These are phyloP conservation scores for Tuber brumale DNA, from an alignment of 495 filamentous ascomycete genomes.

Conservation along the genomic window DNA sequence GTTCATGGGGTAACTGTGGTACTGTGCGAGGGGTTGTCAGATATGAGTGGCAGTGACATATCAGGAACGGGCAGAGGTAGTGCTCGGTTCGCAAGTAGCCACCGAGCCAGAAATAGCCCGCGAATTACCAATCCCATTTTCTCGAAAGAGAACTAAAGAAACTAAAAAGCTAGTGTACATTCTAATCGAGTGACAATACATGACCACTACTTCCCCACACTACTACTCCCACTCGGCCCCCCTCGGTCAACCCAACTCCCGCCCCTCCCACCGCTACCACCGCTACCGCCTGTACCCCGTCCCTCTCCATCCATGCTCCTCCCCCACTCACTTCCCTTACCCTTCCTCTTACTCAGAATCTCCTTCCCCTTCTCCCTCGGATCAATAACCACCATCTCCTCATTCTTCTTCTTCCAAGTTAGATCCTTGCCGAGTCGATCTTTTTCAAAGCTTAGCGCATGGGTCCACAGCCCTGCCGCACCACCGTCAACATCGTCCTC, in stretches of 20 bases:
- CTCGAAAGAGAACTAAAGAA: background rate
- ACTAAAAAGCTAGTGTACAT: background rate
- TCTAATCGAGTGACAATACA: background rate
- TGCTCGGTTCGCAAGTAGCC: background rate
- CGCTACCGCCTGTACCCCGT: slow-evolving; percentile 34
- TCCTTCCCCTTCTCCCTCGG: slow-evolving; percentile 77
- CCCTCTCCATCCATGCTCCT: slow-evolving; percentile 52
- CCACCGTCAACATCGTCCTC: slow-evolving; percentile 55
- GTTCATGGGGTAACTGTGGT: background rate
- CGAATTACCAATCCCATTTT: background rate
- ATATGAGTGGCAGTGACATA: background rate
- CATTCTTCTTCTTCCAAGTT: slow-evolving; percentile 78
- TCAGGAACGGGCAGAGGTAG: background rate
- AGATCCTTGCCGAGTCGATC: slow-evolving; percentile 88
- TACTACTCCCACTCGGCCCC: background rate
- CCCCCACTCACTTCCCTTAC: slow-evolving; percentile 47
- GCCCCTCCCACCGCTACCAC: background rate
- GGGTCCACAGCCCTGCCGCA: slow-evolving; percentile 55
- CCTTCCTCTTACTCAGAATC: slow-evolving; percentile 55
- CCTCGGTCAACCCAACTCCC: background rate
- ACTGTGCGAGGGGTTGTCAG: background rate
- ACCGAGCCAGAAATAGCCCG: background rate
- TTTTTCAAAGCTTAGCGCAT: slow-evolving; percentile 75
- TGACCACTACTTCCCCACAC: slow-evolving; percentile 1
- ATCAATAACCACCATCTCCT: slow-evolving; percentile 90